phyloP scores from a whole-genome alignment of 2,329 filamentous ascomycete genomes.

The Rhexocercosporidium sp. region DNA sequence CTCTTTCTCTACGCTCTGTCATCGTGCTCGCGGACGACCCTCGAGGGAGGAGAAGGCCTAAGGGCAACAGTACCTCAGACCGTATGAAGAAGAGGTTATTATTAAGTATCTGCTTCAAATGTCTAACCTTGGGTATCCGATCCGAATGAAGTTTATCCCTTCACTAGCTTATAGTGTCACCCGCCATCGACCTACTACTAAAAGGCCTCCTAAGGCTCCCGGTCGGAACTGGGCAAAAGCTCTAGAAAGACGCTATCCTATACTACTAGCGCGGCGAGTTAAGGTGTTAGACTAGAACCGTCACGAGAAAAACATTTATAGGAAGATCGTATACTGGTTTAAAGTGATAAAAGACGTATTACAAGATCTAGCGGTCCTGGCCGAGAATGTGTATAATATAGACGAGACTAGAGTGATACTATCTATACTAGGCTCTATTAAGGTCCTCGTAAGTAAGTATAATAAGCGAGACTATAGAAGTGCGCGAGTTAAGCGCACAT shows the following conservation, averaged over 20 bases:
- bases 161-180: slow-evolving; percentile 23
- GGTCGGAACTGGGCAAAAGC: slow-evolving; percentile 29
- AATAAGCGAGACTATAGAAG: slow-evolving; percentile 36
- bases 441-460: slow-evolving; percentile 36
- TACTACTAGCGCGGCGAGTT: slow-evolving; percentile 26
- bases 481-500: slow-evolving; percentile 36
- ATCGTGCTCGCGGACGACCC: no score
- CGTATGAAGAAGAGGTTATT: slow-evolving; percentile 38
- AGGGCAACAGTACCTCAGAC: slow-evolving; percentile 39
- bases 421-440: no score
- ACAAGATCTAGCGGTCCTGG: slow-evolving; percentile 21
- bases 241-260: slow-evolving; percentile 31
- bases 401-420: no score
- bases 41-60: slow-evolving; percentile 22
- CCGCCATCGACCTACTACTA: slow-evolving; percentile 17
- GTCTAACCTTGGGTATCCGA: slow-evolving; percentile 20
- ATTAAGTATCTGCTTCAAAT: slow-evolving; percentile 19
- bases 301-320: slow-evolving; percentile 28
- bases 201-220: slow-evolving; percentile 25
- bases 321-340: slow-evolving; percentile 44
- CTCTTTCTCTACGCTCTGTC: slow-evolving; percentile 38
- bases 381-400: slow-evolving; percentile 35
- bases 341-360: slow-evolving; percentile 38
- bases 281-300: slow-evolving; percentile 27
- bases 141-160: slow-evolving; percentile 26